phyloP scores from a whole-genome alignment of 2,329 filamentous ascomycete species.

The Amylocarpus encephaloides region DNA sequence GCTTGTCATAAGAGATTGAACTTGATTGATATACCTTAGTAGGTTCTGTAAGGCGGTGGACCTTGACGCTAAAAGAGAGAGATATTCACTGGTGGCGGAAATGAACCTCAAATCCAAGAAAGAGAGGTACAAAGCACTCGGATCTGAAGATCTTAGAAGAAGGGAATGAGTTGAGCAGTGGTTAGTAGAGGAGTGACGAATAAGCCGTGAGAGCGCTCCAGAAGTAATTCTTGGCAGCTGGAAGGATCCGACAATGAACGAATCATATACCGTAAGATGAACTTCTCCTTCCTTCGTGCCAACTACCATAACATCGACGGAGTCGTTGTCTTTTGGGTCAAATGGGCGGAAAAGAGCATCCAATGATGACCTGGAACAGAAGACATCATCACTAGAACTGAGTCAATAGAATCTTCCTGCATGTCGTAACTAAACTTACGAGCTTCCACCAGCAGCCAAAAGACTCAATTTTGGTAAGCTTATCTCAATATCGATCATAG shows the following conservation, averaged over 20 bases:
- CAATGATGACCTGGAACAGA: slow-evolving; percentile 30
- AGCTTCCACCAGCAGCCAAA: slow-evolving; percentile 57
- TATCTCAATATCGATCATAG: slow-evolving; percentile 68
- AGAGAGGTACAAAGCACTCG: slow-evolving; percentile 51
- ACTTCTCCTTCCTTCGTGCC: slow-evolving; percentile 65
- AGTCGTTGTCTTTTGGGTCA: slow-evolving; percentile 58
- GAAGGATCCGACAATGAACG: slow-evolving; percentile 70
- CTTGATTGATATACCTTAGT: slow-evolving; percentile 76
- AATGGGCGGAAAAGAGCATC: slow-evolving; percentile 32
- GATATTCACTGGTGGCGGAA: slow-evolving; percentile 67
- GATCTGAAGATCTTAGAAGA: slow-evolving; percentile 45
- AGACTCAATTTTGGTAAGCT: slow-evolving; percentile 71
- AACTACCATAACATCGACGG: slow-evolving; percentile 73
- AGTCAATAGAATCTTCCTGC: slow-evolving; percentile 8
- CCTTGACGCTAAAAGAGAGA: slow-evolving; percentile 80
- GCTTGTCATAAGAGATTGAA: slow-evolving; percentile 68
- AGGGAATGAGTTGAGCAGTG: slow-evolving; percentile 71
- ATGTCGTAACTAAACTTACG: slow-evolving; percentile 41
- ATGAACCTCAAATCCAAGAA: slow-evolving; percentile 82
- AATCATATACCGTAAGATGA: slow-evolving; percentile 79
- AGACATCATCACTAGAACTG: slow-evolving; percentile 29
- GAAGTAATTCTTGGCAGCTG: slow-evolving; percentile 35
- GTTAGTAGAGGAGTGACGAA: slow-evolving; percentile 64
- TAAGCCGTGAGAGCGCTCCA: slow-evolving; percentile 28
- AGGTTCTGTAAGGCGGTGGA: slow-evolving; percentile 83